Conservation (phyloP, 345 rosid genomes). For the Eucalyptus victrix region DNA sequence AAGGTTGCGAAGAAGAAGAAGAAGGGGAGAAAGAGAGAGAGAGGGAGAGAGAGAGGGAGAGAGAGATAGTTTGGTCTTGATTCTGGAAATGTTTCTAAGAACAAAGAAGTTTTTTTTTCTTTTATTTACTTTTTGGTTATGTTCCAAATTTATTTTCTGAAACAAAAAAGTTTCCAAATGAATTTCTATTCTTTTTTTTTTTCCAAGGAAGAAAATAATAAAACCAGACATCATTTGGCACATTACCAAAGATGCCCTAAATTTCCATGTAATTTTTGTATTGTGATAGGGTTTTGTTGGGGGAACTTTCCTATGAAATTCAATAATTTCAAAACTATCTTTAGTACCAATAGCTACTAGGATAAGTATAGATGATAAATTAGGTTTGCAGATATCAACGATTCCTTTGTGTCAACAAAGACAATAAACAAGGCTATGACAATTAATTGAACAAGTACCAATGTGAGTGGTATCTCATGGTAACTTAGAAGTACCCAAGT, state of each 20-base stretch:
- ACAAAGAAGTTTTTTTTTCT: too few species aligned
- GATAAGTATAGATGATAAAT: background rate
- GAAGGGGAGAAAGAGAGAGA: fast-evolving
- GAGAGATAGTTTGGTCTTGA: too few species aligned
- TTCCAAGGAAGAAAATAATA: too few species aligned
- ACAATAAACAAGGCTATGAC: background rate
- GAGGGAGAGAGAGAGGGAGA: too few species aligned
- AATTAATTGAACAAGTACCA: background rate
- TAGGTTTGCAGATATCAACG: background rate
- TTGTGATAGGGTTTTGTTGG: background rate
- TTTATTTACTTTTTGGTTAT: too few species aligned
- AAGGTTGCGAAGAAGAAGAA: too few species aligned
- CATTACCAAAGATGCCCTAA: background rate
- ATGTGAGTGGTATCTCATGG: background rate
- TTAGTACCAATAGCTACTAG: background rate
- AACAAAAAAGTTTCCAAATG: too few species aligned
- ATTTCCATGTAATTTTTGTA: background rate
- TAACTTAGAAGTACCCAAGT: background rate
- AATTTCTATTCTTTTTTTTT: too few species aligned
- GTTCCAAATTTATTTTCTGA: too few species aligned
- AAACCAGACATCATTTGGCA: too few species aligned
- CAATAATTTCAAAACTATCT: background rate
- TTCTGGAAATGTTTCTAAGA: too few species aligned
- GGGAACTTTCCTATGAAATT: background rate
- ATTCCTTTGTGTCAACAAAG: background rate